phyloP scores from a whole-genome alignment of 1,284 basidiomycete genomes.

The Cutaneotrichosporon cutaneum region DNA sequence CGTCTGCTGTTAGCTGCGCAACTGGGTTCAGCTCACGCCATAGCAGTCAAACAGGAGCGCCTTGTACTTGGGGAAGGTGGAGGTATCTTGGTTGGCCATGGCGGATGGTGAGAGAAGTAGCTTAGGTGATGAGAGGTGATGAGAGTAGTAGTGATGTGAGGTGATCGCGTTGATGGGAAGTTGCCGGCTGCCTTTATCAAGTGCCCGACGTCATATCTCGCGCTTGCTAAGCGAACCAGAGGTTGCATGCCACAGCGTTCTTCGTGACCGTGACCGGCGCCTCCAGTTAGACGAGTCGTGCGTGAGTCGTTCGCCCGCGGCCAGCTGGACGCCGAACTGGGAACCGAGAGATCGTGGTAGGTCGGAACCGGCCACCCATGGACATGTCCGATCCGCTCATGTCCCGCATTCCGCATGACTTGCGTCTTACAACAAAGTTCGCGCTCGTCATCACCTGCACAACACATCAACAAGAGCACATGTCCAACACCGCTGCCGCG shows the following conservation, averaged over 20 bases:
- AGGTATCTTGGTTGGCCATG: background rate
- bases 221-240: background rate
- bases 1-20: conserved; percentile 4
- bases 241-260: too few relatives aligned
- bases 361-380: too few relatives aligned
- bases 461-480: background rate
- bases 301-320: background rate
- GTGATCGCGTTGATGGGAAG: background rate
- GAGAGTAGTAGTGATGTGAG: background rate
- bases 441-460: background rate
- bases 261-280: too few relatives aligned
- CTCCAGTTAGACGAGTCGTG: too few relatives aligned
- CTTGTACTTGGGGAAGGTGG: conserved; percentile 4
- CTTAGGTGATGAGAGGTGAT: too few relatives aligned
- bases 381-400: background rate
- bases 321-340: background rate
- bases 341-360: too few relatives aligned
- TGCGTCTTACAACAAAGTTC: background rate
- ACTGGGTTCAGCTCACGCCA: conserved; percentile 25
- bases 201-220: background rate
- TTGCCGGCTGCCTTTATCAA: background rate
- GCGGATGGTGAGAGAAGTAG: too few relatives aligned
- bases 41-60: conserved; percentile 37
- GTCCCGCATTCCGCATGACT: background rate
- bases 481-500: conserved; percentile 1